Evolutionary conservation across 768 basidiomycete species (phyloP).

Genomic region (Baorangia bicolor): DNA sequence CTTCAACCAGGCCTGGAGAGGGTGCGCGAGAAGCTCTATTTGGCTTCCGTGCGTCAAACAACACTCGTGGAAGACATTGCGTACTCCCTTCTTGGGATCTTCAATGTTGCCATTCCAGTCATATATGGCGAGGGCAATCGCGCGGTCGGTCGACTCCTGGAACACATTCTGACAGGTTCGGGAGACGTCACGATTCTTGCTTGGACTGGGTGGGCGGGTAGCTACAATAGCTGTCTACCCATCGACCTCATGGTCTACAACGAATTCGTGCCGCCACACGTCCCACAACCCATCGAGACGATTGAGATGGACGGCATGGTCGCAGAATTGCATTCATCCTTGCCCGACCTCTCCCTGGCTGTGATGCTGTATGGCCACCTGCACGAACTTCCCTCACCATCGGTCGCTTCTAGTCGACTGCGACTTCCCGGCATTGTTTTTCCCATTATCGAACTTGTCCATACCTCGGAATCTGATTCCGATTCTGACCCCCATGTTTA

Average conservation of each 20-base stretch:
- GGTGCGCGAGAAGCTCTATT: conserved; percentile 18
- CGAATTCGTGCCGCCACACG: neutral
- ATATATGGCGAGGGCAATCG: conserved; percentile 15
- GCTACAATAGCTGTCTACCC: conserved; percentile 6
- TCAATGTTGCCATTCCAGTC: conserved; percentile 4
- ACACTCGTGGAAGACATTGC: conserved; percentile 10
- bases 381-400: neutral
- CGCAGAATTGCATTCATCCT: neutral
- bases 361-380: neutral
- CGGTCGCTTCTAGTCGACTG: neutral
- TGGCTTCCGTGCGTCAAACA: conserved; percentile 11
- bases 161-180: conserved; percentile 13
- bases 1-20: conserved; percentile 10
- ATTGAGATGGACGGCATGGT: neutral
- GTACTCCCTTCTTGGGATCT: conserved; percentile 16
- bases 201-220: conserved; percentile 10
- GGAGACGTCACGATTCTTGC: conserved; percentile 11
- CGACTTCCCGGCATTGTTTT: conserved; percentile 8
- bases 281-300: neutral
- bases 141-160: conserved; percentile 13
- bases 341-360: neutral
- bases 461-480: neutral
- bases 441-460: neutral
- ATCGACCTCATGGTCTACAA: neutral
- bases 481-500: neutral